Conservation (phyloP, 148 eudicot genomes). For the Nepenthes gracilis region DNA sequence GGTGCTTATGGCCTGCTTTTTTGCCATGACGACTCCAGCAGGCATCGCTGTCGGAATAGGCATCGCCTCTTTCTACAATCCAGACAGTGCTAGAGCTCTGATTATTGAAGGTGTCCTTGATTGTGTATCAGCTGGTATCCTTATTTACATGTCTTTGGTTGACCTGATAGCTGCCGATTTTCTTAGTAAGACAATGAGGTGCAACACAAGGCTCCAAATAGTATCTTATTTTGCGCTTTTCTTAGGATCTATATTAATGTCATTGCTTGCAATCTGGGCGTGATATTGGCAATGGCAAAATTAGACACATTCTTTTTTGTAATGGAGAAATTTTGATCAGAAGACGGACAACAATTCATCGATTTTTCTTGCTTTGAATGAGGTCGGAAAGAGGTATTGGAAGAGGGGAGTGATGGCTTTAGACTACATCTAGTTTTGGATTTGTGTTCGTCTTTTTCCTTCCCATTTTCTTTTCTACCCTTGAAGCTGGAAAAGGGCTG, state of each 20-base stretch:
- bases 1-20: constrained; percentile 27
- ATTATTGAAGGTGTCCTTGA: constrained; percentile 33
- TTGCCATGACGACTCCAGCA: constrained; percentile 31
- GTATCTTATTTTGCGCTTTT: constrained; percentile 14
- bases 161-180: constrained; percentile 36
- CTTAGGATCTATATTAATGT: constrained; percentile 15
- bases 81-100: constrained; percentile 25
- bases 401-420: background rate
- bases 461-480: too few relatives aligned
- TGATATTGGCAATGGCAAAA: background rate
- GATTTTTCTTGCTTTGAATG: too few relatives aligned
- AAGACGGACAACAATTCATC: too few relatives aligned
- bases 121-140: constrained; percentile 28
- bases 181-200: constrained; percentile 24
- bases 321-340: too few relatives aligned
- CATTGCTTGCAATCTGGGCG: constrained; percentile 9
- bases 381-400: too few relatives aligned
- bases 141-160: constrained; percentile 39
- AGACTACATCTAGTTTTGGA: too few relatives aligned
- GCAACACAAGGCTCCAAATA: constrained; percentile 14
- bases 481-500: too few relatives aligned
- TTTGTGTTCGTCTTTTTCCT: too few relatives aligned
- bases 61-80: constrained; percentile 23
- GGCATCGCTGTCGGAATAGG: constrained; percentile 32
- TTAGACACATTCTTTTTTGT: too few relatives aligned